A percentile compares a stretch with the other conserved stretches of the same genome.
Conservation (phyloP, 2,329 filamentous ascomycete genomes). For the Myriosclerotinia scirpicola region DNA sequence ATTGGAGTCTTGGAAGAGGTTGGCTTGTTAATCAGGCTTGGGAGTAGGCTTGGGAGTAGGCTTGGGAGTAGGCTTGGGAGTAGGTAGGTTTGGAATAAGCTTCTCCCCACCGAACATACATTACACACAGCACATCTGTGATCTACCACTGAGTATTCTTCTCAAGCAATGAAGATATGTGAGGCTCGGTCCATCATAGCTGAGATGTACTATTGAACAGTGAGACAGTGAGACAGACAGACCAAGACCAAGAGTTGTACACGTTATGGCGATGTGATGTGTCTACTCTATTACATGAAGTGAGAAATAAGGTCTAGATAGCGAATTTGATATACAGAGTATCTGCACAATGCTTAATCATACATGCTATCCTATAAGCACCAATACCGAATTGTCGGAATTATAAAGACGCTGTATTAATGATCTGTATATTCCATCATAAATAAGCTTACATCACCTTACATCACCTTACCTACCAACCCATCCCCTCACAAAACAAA, state of each 20-base stretch:
- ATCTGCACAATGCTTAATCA: neutral
- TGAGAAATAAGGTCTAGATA: neutral
- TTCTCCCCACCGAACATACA: neutral
- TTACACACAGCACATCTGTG: neutral
- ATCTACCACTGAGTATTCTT: too few relatives aligned
- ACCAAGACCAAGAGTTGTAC: constrained; percentile 3
- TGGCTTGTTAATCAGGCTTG: too few relatives aligned
- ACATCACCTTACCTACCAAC: neutral
- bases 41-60: too few relatives aligned
- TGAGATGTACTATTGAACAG: neutral
- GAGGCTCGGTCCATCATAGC: neutral
- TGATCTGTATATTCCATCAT: neutral
- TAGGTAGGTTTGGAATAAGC: neutral
- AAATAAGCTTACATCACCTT: constrained; percentile 4
- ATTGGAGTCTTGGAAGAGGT: neutral
- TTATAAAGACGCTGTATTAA: neutral
- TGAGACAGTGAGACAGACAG: constrained; percentile 15
- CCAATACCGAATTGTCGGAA: neutral
- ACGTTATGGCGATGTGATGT: neutral
- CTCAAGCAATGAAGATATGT: too few relatives aligned
- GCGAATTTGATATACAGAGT: neutral
- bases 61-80: too few relatives aligned
- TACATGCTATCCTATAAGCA: neutral
- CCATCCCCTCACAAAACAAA: neutral
- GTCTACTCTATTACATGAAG: neutral